Base-by-base conservation (phyloP, 176 grass and related monocot genomes). In the Cenchrus americanus region DNA sequence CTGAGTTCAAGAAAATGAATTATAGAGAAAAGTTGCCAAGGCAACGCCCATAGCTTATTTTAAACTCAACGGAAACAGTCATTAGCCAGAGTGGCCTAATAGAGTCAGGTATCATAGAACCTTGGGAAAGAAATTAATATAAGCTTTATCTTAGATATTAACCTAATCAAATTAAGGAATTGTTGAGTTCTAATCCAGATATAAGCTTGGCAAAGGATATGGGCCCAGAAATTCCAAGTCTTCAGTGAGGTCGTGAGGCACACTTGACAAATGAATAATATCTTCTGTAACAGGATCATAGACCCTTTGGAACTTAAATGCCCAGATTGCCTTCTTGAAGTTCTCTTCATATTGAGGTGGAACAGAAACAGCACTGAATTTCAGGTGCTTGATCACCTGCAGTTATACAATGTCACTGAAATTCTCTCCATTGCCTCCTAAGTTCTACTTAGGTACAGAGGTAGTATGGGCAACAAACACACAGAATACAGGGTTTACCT, bases 181-280 rank as follows among this genome's bases (percentile, higher is more conserved):
- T 44, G 8, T 44, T 44, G 48, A 60, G 53, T 21, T 78, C 78
- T 86, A 77, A 48, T 58, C 30, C 52, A 66, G 66, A 62, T 40
- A 60, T 82, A 83, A 61, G 17, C n/a, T 65, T 64, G 53, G 71
- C 65, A 89, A 97, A 98, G 92, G 95, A 98, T 98, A 95, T 98
- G 95, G 95, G 85, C 95, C 95, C 63, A 98, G 71, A 98, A 95
- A 98, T 57, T 95, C 95, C 88, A 96, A 89, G 7, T 98, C 95
- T 86, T 90, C 91, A 69, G 42, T 79, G 83, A 85, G 43, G 72
- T 42, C 87, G 32, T 77, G 23, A 78, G 95, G 86, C 62, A 93
- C 75, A 2, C 88, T 77, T 59, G 78, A 88, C 60, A 98, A 76
- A 86, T 98, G 95, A 54, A 86, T 80, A 69, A 98, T 90, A 87